phyloP scores from a whole-genome alignment of 805 yeast genomes.

The Maudiozyma serrabonitensis region DNA sequence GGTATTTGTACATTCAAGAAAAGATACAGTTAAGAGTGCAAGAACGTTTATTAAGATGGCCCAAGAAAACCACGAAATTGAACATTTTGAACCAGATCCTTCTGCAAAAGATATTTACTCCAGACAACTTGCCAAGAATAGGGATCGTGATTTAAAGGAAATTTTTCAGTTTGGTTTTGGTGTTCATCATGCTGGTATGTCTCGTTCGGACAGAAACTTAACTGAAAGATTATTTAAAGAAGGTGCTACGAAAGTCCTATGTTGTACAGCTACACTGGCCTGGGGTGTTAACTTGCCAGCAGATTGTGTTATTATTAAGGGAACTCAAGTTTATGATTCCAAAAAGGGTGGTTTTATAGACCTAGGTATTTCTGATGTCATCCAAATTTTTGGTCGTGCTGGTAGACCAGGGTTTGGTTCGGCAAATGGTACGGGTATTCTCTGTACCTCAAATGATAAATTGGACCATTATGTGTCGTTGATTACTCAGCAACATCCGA shows the following conservation, averaged over 20 bases:
- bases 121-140: constrained; percentile 60
- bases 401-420: constrained; percentile 94
- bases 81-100: constrained; percentile 31
- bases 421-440: constrained; percentile 81
- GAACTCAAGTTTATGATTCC: constrained; percentile 91
- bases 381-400: constrained; percentile 98
- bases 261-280: constrained; percentile 96
- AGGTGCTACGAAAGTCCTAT: constrained; percentile 81
- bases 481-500: constrained; percentile 90
- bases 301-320: constrained; percentile 91
- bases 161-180: constrained; percentile 79
- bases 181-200: constrained; percentile 95
- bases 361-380: constrained; percentile 90
- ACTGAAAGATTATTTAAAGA: constrained; percentile 78
- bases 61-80: constrained; percentile 45
- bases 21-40: constrained; percentile 83
- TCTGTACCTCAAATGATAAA: constrained; percentile 73
- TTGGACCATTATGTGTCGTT: constrained; percentile 83
- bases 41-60: constrained; percentile 63
- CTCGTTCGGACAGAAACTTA: constrained; percentile 78
- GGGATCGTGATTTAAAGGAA: constrained; percentile 73
- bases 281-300: constrained; percentile 99
- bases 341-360: constrained; percentile 92
- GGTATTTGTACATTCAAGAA: constrained; percentile 94
- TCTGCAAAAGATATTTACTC: constrained; percentile 31